Conservation (phyloP, 2,329 filamentous ascomycete species). For the Capronia epimyces region DNA sequence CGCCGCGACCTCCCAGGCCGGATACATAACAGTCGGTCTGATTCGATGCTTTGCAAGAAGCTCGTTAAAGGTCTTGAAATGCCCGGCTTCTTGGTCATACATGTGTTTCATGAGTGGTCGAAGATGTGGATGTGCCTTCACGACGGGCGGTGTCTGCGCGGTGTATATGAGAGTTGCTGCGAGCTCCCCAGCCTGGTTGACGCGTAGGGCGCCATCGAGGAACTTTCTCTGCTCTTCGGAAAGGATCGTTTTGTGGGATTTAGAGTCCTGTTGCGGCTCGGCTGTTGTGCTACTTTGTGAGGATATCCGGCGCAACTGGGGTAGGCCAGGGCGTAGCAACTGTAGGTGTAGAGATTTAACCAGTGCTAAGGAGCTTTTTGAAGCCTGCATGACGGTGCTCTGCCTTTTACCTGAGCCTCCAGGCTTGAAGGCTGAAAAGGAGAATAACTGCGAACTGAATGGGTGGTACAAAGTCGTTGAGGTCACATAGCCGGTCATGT, state of each 20-base stretch:
- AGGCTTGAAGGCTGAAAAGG: too few species aligned
- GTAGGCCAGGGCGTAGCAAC: not conserved
- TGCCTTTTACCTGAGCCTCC: not conserved
- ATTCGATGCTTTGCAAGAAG: constrained; percentile 81
- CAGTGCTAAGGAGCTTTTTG: not conserved
- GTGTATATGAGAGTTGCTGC: constrained; percentile 92
- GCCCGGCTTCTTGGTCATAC: constrained; percentile 91
- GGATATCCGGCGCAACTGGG: constrained; percentile 7
- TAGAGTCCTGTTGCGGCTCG: constrained; percentile 28
- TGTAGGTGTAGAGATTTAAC: not conserved
- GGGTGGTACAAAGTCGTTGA: too few species aligned
- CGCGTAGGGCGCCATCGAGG: constrained; percentile 75
- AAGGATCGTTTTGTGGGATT: constrained; percentile 50
- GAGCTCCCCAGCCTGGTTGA: constrained; percentile 97
- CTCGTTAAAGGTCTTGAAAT: constrained; percentile 78
- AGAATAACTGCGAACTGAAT: too few species aligned
- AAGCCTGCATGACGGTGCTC: not conserved
- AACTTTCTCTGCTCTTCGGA: constrained; percentile 67
- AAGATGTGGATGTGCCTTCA: constrained; percentile 76
- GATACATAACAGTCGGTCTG: constrained; percentile 87
- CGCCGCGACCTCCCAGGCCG: constrained; percentile 76
- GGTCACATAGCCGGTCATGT: too few species aligned
- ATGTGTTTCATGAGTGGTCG: constrained; percentile 92
- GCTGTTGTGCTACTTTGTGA: constrained; percentile 14
- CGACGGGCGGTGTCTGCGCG: constrained; percentile 76